phyloP scores from a whole-genome alignment of 31 red algal species.

The Odonthalia washingtoniensis region DNA sequence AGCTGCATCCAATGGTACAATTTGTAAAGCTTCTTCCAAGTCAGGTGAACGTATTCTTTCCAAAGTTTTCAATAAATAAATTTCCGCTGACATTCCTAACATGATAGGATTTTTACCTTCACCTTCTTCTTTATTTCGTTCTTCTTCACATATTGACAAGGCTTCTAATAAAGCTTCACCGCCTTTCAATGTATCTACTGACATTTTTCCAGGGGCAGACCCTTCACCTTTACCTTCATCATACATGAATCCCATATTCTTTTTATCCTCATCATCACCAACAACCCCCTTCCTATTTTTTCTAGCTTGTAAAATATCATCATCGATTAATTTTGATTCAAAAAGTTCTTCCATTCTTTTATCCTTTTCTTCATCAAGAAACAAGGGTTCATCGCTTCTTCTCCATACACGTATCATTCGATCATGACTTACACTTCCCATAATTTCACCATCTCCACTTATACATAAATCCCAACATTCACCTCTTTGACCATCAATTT shows the following conservation, averaged over 20 bases:
- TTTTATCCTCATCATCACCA: conserved; percentile 14
- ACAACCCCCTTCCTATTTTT: conserved; percentile 48
- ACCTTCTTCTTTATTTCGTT: conserved; percentile 48
- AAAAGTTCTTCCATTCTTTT: conserved; percentile 83
- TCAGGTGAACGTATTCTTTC: conserved; percentile 73
- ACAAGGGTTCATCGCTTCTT: conserved; percentile 81
- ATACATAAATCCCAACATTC: conserved; percentile 63
- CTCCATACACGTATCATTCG: conserved; percentile 87
- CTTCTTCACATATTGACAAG: conserved; percentile 69
- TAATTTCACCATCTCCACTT: conserved; percentile 81
- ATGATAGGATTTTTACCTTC: conserved; percentile 56
- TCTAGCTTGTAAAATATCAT: conserved; percentile 51
- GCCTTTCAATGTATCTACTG: conserved; percentile 80
- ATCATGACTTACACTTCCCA: conserved; percentile 84
- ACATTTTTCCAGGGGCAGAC: conserved; percentile 66
- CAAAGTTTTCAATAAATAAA: conserved; percentile 77
- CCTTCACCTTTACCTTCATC: conserved; percentile 63
- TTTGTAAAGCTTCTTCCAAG: conserved; percentile 79
- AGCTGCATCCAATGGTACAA: conserved; percentile 75
- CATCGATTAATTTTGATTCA: conserved; percentile 72
- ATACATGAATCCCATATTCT: conserved; percentile 66
- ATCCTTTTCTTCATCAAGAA: conserved; percentile 91
- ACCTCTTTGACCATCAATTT: conserved; percentile 78
- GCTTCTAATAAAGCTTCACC: conserved; percentile 86
- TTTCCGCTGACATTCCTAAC: conserved; percentile 62